Conservation (phyloP, 441 rosid species). For the Adansonia gregorii region DNA sequence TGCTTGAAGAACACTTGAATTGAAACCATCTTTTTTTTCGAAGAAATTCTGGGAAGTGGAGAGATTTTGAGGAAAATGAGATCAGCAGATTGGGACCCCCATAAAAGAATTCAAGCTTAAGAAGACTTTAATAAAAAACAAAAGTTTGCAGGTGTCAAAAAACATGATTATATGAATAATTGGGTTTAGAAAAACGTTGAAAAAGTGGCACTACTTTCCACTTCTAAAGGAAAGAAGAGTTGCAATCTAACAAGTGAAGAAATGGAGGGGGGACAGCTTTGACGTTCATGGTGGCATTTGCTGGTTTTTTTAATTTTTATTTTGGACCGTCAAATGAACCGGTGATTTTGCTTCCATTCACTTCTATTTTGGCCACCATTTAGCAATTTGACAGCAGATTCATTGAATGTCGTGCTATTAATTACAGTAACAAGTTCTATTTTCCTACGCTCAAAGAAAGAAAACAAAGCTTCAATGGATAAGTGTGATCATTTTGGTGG, state of each 20-base stretch:
- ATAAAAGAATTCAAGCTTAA: neutral
- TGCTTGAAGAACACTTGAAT: too few species aligned
- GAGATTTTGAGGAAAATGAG: constrained; percentile 21
- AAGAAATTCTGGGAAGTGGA: constrained; percentile 1
- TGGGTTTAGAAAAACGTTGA: neutral
- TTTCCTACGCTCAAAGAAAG: neutral
- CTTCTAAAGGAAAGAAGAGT: neutral
- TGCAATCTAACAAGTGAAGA: neutral
- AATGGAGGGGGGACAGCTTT: neutral
- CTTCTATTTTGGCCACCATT: constrained; percentile 9
- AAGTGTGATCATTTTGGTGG: neutral
- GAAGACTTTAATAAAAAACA: neutral
- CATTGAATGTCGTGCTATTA: constrained; percentile 23
- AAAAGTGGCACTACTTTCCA: neutral
- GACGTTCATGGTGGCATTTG: constrained; percentile 13
- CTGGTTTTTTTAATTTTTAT: neutral
- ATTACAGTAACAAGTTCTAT: neutral
- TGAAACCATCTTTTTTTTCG: constrained; percentile 18
- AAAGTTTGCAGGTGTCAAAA: neutral
- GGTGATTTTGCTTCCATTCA: constrained; percentile 34
- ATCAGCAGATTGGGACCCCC: constrained; percentile 22
- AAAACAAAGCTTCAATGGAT: neutral
- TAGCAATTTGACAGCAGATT: constrained; percentile 11
- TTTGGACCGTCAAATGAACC: constrained; percentile 31
- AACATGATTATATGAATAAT: neutral